Conservation (phyloP, 2,329 filamentous ascomycete species). For the Penicillium sp. region DNA sequence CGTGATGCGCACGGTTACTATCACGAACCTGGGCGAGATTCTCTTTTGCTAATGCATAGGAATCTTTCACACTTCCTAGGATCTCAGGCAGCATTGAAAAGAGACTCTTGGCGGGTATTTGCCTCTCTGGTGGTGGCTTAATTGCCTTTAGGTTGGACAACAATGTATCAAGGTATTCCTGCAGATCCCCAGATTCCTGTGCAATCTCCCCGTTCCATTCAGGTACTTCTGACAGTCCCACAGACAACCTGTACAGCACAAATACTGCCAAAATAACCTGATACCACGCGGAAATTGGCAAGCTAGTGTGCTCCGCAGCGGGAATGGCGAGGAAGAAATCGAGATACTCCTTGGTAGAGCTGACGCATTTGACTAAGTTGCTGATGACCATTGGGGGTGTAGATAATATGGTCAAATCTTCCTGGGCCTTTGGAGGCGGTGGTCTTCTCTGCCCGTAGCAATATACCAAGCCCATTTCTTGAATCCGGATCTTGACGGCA, state of each 20-base stretch:
- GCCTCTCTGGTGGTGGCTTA: conserved; percentile 6
- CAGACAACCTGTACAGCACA: conserved; percentile 16
- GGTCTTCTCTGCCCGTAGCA: conserved; percentile 12
- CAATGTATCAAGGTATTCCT: conserved; percentile 11
- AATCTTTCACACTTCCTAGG: conserved; percentile 17
- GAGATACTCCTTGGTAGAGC: conserved; percentile 11
- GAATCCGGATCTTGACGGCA: conserved; percentile 12
- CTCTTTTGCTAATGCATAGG: conserved; percentile 14
- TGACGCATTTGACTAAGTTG: conserved; percentile 15
- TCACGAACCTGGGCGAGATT: neutral
- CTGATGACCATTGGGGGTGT: conserved; percentile 11
- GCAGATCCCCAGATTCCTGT: conserved; percentile 13
- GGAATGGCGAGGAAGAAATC: conserved; percentile 12
- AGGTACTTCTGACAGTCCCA: conserved; percentile 11
- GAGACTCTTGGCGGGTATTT: conserved; percentile 16
- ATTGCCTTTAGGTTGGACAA: conserved; percentile 4
- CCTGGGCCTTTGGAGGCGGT: conserved; percentile 1
- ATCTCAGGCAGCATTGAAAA: conserved; percentile 17
- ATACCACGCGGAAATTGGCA: conserved; percentile 17
- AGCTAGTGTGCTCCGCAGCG: conserved; percentile 3
- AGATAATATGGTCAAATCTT: conserved; percentile 11
- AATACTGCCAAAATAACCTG: conserved; percentile 17
- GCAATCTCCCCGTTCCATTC: conserved; percentile 15
- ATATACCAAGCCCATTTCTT: conserved; percentile 19
- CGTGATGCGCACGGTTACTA: neutral